Conservation (phyloP, 2,329 filamentous ascomycete genomes). For the Calonectria leucothoes region DNA sequence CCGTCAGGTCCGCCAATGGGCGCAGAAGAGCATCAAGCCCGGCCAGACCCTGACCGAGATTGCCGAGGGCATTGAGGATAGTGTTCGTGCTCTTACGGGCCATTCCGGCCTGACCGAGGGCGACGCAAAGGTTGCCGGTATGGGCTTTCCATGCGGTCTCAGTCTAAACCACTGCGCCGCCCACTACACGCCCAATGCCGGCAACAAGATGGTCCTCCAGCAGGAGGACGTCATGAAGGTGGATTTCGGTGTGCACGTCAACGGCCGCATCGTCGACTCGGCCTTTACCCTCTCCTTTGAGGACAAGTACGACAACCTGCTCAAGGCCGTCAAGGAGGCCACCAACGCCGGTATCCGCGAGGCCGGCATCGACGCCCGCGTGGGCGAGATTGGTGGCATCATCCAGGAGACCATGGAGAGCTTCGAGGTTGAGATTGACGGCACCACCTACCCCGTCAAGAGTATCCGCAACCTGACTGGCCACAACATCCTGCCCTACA, state of each 20-base stretch:
- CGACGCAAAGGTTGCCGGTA: slow-evolving; percentile 81
- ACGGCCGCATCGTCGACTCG: slow-evolving; percentile 83
- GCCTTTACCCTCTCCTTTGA: slow-evolving; percentile 85
- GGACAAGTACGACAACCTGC: slow-evolving; percentile 78
- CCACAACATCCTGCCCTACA: slow-evolving; percentile 89
- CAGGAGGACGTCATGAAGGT: slow-evolving; percentile 84
- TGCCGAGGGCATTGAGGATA: slow-evolving; percentile 87
- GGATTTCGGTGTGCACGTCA: slow-evolving; percentile 85
- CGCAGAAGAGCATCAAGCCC: slow-evolving; percentile 82
- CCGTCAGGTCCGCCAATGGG: slow-evolving; percentile 86
- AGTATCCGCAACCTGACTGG: slow-evolving; percentile 88
- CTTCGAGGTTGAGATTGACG: slow-evolving; percentile 87
- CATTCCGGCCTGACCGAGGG: slow-evolving; percentile 83
- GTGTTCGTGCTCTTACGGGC: slow-evolving; percentile 80
- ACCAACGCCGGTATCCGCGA: slow-evolving; percentile 86
- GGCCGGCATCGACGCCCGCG: slow-evolving; percentile 90
- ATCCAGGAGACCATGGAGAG: slow-evolving; percentile 96
- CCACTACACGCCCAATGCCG: slow-evolving; percentile 88
- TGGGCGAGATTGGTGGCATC: slow-evolving; percentile 84
- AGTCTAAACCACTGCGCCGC: slow-evolving; percentile 88
- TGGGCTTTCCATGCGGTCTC: slow-evolving; percentile 88
- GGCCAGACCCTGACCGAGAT: slow-evolving; percentile 85
- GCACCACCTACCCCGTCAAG: slow-evolving; percentile 83
- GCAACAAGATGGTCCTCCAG: slow-evolving; percentile 81
- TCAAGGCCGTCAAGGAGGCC: slow-evolving; percentile 78